Evolutionary conservation across 2,329 filamentous ascomycete species (phyloP).

Genomic region (Trichoderma sp.): DNA sequence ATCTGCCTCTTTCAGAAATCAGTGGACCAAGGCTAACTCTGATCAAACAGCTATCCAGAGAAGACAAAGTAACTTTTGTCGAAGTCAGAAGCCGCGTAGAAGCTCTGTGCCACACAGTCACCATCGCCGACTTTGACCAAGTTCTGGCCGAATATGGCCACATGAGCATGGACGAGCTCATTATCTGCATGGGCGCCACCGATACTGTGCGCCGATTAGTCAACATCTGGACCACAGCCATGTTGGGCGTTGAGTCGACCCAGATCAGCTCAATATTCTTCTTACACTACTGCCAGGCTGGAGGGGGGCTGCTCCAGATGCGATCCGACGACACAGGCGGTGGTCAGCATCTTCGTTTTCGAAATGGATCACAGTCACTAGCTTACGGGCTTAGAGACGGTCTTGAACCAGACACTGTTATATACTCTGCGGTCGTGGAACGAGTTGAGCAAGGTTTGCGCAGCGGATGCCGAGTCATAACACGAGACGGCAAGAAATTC

Average conservation of each 20-base stretch:
- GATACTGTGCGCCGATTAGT: neutral
- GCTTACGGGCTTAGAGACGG: constrained; percentile 27
- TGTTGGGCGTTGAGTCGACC: constrained; percentile 5
- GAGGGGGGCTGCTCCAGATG: constrained; percentile 14
- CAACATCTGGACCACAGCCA: constrained; percentile 15
- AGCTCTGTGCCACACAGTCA: neutral
- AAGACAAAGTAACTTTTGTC: neutral
- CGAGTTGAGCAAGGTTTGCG: neutral
- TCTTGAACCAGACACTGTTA: constrained; percentile 29
- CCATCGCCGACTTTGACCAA: neutral
- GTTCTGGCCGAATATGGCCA: neutral
- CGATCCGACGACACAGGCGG: neutral
- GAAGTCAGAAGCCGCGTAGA: neutral
- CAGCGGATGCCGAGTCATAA: neutral
- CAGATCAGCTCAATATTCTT: constrained; percentile 13
- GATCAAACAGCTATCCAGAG: neutral
- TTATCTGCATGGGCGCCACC: neutral
- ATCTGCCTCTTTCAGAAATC: neutral
- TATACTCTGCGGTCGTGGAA: neutral
- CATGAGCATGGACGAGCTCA: constrained; percentile 8
- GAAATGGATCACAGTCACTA: neutral
- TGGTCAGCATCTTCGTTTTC: neutral
- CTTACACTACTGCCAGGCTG: constrained; percentile 4
- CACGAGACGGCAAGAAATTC: neutral
- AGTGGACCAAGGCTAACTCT: neutral